Evolutionary conservation across 176 grass and related monocot species (phyloP).

Genomic region (Rhynchospora tenuis): DNA sequence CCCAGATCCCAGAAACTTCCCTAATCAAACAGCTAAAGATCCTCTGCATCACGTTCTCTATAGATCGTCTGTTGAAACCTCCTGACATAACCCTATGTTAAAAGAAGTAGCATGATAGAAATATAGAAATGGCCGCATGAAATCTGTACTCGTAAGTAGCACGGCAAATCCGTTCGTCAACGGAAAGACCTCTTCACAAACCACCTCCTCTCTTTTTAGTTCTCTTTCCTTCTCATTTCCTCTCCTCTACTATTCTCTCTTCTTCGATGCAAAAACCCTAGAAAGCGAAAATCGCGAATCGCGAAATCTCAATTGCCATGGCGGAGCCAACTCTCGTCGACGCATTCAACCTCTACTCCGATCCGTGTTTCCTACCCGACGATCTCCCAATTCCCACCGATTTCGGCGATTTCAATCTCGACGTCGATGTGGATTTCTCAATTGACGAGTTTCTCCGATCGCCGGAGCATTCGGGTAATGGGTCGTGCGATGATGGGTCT

Average conservation of each 20-base stretch:
- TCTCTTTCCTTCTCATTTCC: constrained; percentile 7
- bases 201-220: constrained; percentile 6
- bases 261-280: constrained; percentile 63
- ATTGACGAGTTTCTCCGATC: constrained; percentile 64
- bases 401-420: constrained; percentile 63
- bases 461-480: constrained; percentile 26
- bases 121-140: not conserved
- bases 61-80: not conserved
- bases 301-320: constrained; percentile 38
- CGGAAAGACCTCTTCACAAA: constrained; percentile 33
- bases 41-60: not conserved
- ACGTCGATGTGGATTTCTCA: constrained; percentile 54
- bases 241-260: constrained; percentile 1
- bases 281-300: not conserved
- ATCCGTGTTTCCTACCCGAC: constrained; percentile 45
- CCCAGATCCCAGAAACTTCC: constrained; percentile 28
- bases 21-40: not conserved
- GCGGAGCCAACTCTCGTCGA: constrained; percentile 60
- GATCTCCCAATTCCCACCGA: constrained; percentile 29
- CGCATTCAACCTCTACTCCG: constrained; percentile 37
- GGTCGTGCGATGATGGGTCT: not conserved
- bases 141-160: not conserved
- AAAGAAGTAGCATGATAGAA: not conserved
- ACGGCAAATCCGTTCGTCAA: not conserved
- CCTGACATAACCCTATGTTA: no score